These are phyloP conservation scores for Rosa chinensis DNA, from an alignment of 306 rosid genomes.

Conservation along the genomic window DNA sequence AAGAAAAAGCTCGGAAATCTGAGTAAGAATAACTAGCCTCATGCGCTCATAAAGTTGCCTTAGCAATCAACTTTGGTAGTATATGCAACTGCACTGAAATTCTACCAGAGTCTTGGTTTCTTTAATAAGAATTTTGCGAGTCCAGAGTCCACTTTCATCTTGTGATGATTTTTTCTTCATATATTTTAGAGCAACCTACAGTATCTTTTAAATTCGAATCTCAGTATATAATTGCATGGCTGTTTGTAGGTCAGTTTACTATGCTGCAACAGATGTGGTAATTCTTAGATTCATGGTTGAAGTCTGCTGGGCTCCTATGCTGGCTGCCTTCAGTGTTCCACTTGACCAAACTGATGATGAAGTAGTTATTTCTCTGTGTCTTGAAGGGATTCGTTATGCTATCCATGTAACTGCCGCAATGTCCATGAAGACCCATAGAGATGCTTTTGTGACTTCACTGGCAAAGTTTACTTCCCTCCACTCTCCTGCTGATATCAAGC, in stretches of 20 bases:
- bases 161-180: neutral
- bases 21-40: constrained; percentile 63
- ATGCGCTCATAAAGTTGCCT: constrained; percentile 12
- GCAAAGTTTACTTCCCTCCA: constrained; percentile 97
- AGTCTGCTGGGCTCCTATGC: constrained; percentile 99
- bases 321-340: constrained; percentile 99
- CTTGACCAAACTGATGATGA: constrained; percentile 98
- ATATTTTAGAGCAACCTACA: neutral
- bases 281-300: constrained; percentile 96
- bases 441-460: constrained; percentile 93
- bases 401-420: constrained; percentile 92
- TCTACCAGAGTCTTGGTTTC: neutral
- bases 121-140: neutral
- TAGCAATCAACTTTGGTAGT: constrained; percentile 21
- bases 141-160: neutral
- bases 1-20: constrained; percentile 95
- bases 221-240: constrained; percentile 30
- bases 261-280: constrained; percentile 94
- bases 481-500: constrained; percentile 97
- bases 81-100: constrained; percentile 13
- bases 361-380: constrained; percentile 78
- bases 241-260: constrained; percentile 82
- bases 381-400: constrained; percentile 92
- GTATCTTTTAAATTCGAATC: neutral
- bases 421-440: constrained; percentile 99